These are phyloP conservation scores for Colletotrichum australisinense DNA, from an alignment of 2,329 filamentous ascomycete species.

Conservation along the genomic window DNA sequence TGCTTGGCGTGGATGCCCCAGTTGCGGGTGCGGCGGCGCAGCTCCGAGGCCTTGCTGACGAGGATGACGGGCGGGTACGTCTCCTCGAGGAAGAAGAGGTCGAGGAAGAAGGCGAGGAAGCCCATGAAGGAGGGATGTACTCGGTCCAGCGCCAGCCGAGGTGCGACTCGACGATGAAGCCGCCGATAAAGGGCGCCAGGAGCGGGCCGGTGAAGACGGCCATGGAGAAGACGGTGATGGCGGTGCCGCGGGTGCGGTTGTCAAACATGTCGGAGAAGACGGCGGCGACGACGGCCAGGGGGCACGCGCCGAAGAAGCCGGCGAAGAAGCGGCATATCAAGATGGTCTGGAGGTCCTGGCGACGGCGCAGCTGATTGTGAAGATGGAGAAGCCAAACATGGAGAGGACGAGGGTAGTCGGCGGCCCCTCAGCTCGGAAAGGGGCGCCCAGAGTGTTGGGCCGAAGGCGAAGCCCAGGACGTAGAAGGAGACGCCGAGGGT, in stretches of 20 bases:
- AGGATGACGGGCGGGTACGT: conserved; percentile 78
- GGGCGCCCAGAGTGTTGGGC: conserved; percentile 78
- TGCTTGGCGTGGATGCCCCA: conserved; percentile 79
- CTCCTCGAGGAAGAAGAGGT: conserved; percentile 73
- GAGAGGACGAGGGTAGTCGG: conserved; percentile 69
- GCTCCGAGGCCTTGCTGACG: conserved; percentile 68
- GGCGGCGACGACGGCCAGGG: conserved; percentile 75
- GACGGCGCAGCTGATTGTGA: conserved; percentile 73
- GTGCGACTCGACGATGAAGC: conserved; percentile 71
- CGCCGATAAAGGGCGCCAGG: conserved; percentile 75
- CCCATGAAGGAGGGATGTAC: conserved; percentile 74
- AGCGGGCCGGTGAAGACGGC: conserved; percentile 75
- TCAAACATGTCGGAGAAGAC: conserved; percentile 80
- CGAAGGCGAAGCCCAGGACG: conserved; percentile 78
- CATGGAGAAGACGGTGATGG: conserved; percentile 69
- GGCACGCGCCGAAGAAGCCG: conserved; percentile 78
- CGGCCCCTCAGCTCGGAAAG: conserved; percentile 79
- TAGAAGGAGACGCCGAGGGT: conserved; percentile 75
- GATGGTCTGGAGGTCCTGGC: conserved; percentile 75
- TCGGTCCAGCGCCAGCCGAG: conserved; percentile 81
- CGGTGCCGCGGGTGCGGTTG: conserved; percentile 69
- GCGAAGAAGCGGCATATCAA: conserved; percentile 79
- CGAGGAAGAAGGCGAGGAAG: conserved; percentile 67
- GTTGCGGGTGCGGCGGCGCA: conserved; percentile 73
- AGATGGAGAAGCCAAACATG: conserved; percentile 77